Evolutionary conservation across 2,329 filamentous ascomycete genomes (phyloP), one percentile per base, ranked within the genome.

Genomic region (Teratosphaeria epicoccoides): DNA sequence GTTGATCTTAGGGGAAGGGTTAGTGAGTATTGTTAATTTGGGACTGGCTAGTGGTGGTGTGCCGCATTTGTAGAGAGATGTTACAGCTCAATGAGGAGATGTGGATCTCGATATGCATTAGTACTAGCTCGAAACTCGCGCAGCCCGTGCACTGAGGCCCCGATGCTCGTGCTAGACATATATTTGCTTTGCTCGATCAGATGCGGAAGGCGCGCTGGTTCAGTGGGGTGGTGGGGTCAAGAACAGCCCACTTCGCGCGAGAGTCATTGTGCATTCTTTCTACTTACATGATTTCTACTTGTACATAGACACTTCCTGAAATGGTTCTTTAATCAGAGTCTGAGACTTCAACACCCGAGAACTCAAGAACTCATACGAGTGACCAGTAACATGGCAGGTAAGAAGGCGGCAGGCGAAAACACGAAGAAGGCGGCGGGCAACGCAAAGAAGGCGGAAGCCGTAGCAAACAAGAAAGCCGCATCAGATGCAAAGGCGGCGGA

Each of bases 341-440:
- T n/a, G n/a, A n/a, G n/a, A n/a, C 33, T 40, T 40, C 33, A 7
- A 29, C 20, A 7, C n/a, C 33, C 33, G 17, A 40, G n/a, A 17
- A 40, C 10, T 6, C 1, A 20, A 20, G 22, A 33, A 33, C 11
- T 11, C 24, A 10, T 14, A 24, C 14, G n/a, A 43, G 24, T 9
- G n/a, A n/a, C n/a, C n/a, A n/a, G n/a, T n/a, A 49, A 20, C 25
- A 90, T 90, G 86, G 84, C 76, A 24, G 79, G 78, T 61, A 88
- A 87, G 71, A 90, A 87, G 64, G 70, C 47, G 22, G 51, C 50
- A 6, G 72, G 74, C 50, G 89, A 94, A 57, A 88, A 86, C 72
- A 85, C 78, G 69, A 97, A 95, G 73, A 97, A 97, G 76, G 88
- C 74, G 2, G 81, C 84, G 7, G 93, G 91, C 58, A 88, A 96